phyloP scores from a whole-genome alignment of 1,139 yeast species.

The Sugiyamaella japonica region DNA sequence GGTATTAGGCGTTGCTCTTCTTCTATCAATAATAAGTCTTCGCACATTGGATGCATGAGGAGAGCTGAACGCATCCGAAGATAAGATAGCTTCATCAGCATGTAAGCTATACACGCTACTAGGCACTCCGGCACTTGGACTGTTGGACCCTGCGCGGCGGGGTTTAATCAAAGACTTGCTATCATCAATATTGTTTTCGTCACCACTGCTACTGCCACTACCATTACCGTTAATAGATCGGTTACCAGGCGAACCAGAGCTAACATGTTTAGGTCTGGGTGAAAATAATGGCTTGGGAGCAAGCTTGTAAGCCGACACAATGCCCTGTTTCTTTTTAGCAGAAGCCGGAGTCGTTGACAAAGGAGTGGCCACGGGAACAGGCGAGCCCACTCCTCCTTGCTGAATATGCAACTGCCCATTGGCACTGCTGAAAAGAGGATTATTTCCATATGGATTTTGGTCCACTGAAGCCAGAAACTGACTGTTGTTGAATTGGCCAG shows the following conservation, averaged over 20 bases:
- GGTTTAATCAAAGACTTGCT: constrained; percentile 5
- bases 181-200: constrained; percentile 14
- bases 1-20: constrained; percentile 5
- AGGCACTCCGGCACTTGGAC: constrained; percentile 13
- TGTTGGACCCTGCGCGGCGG: constrained; percentile 8
- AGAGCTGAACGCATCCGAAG: constrained; percentile 65
- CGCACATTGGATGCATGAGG: constrained; percentile 58
- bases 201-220: constrained; percentile 8
- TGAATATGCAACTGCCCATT: not conserved
- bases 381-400: constrained; percentile 32
- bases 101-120: constrained; percentile 40
- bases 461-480: constrained; percentile 48
- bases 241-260: constrained; percentile 3
- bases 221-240: constrained; percentile 4
- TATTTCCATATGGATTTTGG: constrained; percentile 72
- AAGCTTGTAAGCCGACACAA: constrained; percentile 63
- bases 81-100: constrained; percentile 66
- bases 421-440: constrained; percentile 52
- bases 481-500: constrained; percentile 14
- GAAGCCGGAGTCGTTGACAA: constrained; percentile 39
- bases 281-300: constrained; percentile 50
- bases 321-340: constrained; percentile 50
- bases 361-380: constrained; percentile 59
- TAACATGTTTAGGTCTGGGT: constrained; percentile 20
- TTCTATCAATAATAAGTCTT: constrained; percentile 52